Conservation (phyloP, 75 land plant species). For the Selaginella moellendorffii region DNA sequence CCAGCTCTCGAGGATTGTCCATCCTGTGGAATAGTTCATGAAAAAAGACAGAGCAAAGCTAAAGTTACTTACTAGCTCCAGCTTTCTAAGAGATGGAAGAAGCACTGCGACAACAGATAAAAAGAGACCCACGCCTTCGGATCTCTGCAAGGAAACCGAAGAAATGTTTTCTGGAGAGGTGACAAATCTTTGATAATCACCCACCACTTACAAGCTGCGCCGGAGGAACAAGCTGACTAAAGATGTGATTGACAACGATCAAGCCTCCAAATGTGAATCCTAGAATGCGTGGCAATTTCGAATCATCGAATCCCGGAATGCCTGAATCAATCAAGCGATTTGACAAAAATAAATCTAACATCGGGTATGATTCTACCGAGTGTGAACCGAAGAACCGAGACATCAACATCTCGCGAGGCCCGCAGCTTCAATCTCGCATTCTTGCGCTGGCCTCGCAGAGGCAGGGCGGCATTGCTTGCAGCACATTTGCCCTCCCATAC, state of each 20-base stretch:
- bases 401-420: conserved; percentile 15
- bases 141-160: conserved; percentile 26
- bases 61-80: not conserved
- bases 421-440: no score
- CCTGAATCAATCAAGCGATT: conserved; percentile 28
- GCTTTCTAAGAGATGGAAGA: conserved; percentile 25
- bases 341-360: not conserved
- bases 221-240: conserved; percentile 27
- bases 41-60: not conserved
- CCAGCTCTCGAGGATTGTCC: not conserved
- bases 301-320: conserved; percentile 82
- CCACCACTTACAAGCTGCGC: conserved; percentile 48
- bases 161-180: not conserved
- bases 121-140: conserved; percentile 56
- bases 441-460: no score
- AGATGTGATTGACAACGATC: conserved; percentile 52
- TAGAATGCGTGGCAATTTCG: conserved; percentile 64
- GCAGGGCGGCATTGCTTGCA: no score
- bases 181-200: not conserved
- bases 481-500: no score
- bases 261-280: conserved; percentile 51
- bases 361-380: conserved; percentile 34
- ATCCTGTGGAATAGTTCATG: not conserved
- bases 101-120: conserved; percentile 43
- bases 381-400: conserved; percentile 88